Percentiles rank a stretch among this genome's conserved stretches.
Conservation (phyloP, 2,329 filamentous ascomycete genomes). For the Knufia fluminis region DNA sequence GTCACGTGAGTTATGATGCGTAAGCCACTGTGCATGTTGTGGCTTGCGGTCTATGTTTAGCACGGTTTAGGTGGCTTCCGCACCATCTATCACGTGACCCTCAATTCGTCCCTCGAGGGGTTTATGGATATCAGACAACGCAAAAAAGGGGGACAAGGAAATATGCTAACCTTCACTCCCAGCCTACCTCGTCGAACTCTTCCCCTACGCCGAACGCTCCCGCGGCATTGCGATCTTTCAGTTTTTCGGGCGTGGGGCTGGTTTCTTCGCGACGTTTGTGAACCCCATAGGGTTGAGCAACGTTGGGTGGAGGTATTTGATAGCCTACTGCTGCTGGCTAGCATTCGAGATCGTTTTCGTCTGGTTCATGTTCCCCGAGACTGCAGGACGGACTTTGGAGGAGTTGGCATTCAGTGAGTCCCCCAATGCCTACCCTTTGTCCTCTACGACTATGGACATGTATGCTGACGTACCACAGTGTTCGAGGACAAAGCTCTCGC, state of each 20-base stretch:
- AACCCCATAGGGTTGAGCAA: conserved; percentile 39
- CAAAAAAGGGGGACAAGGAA: no score
- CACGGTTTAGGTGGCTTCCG: no score
- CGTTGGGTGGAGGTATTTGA: conserved; percentile 37
- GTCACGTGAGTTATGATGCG: no score
- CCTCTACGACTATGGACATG: no score
- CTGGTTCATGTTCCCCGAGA: conserved; percentile 40
- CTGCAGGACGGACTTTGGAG: conserved; percentile 34
- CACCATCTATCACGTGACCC: no score
- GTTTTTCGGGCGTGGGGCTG: conserved; percentile 43
- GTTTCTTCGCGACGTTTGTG: conserved; percentile 42
- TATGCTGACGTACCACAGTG: no score
- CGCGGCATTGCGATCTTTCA: conserved; percentile 52
- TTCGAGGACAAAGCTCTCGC: conserved; percentile 31
- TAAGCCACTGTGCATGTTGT: no score
- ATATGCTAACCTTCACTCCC: conserved; percentile 49
- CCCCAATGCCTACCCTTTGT: not conserved
- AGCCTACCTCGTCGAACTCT: conserved; percentile 49
- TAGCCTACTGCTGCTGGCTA: conserved; percentile 37
- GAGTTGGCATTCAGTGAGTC: conserved; percentile 36
- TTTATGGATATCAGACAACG: no score
- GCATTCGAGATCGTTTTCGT: conserved; percentile 35
- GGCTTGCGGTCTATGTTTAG: no score
- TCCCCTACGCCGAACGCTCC: conserved; percentile 49
- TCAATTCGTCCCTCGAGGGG: no score